A percentile compares a stretch with the other conserved stretches of the same genome.
Evolutionary conservation across 331 rosid genomes (phyloP).

Genomic region (Stylosanthes scabra): DNA sequence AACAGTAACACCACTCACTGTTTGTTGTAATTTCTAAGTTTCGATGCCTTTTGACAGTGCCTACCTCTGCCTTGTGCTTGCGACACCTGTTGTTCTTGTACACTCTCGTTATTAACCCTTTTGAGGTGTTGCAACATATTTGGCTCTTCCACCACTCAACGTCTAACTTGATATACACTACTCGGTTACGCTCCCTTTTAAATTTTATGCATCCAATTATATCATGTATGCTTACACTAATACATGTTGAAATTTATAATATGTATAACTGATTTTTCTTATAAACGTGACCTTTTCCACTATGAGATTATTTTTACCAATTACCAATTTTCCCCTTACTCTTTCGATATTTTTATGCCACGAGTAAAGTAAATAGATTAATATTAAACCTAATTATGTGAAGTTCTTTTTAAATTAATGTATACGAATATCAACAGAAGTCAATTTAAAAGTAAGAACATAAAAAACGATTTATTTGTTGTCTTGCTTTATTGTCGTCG

Average conservation of each 20-base stretch:
- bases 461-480: too few species aligned
- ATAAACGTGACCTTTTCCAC: too few species aligned
- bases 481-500: too few species aligned
- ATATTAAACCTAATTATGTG: too few species aligned
- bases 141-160: conserved; percentile 20
- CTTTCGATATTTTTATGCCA: too few species aligned
- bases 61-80: conserved; percentile 24
- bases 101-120: too few species aligned
- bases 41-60: conserved; percentile 37
- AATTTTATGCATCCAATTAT: conserved; percentile 6
- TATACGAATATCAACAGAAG: too few species aligned
- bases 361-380: too few species aligned
- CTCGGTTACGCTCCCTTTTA: conserved; percentile 3
- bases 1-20: too few species aligned
- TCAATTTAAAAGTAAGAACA: neutral
- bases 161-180: neutral
- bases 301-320: neutral
- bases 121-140: conserved; percentile 26
- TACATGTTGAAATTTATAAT: too few species aligned
- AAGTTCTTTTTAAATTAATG: too few species aligned
- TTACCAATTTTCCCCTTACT: neutral
- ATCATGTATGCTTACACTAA: neutral
- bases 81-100: conserved; percentile 30
- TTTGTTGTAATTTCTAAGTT: neutral
- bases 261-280: too few species aligned